These are phyloP conservation scores for Diplodia scrobiculata DNA, from an alignment of 2,329 filamentous ascomycete genomes.

Conservation along the genomic window DNA sequence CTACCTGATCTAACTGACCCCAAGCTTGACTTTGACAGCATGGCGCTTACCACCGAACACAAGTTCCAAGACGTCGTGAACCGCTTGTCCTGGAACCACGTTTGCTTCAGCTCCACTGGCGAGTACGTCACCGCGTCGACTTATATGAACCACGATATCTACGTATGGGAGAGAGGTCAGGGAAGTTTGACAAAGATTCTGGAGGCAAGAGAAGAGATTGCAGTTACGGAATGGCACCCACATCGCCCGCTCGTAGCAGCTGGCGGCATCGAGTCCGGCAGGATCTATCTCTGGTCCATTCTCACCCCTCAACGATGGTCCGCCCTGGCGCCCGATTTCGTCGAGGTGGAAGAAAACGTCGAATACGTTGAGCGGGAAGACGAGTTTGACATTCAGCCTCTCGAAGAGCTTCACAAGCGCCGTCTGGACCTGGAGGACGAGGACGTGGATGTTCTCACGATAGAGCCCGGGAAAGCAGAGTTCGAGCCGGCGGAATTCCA, in stretches of 20 bases:
- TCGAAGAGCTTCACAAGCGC: constrained; percentile 90
- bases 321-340: constrained; percentile 92
- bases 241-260: constrained; percentile 82
- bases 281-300: constrained; percentile 95
- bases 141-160: constrained; percentile 97
- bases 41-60: constrained; percentile 90
- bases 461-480: constrained; percentile 64
- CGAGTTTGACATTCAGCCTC: constrained; percentile 95
- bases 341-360: constrained; percentile 96
- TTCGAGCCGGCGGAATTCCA: constrained; percentile 66
- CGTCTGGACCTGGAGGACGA: constrained; percentile 91
- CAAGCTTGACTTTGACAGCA: constrained; percentile 77
- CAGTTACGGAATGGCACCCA: constrained; percentile 96
- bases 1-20: constrained; percentile 69
- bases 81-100: constrained; percentile 91
- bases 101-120: constrained; percentile 88
- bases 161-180: constrained; percentile 94
- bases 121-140: constrained; percentile 97
- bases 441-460: constrained; percentile 82
- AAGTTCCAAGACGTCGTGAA: constrained; percentile 99
- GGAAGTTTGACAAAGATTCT: constrained; percentile 95
- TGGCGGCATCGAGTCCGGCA: constrained; percentile 87
- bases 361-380: constrained; percentile 95
- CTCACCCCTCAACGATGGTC: constrained; percentile 96
- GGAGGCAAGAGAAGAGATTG: constrained; percentile 94